phyloP scores from a whole-genome alignment of 306 rosid genomes.

The Prunus padus region DNA sequence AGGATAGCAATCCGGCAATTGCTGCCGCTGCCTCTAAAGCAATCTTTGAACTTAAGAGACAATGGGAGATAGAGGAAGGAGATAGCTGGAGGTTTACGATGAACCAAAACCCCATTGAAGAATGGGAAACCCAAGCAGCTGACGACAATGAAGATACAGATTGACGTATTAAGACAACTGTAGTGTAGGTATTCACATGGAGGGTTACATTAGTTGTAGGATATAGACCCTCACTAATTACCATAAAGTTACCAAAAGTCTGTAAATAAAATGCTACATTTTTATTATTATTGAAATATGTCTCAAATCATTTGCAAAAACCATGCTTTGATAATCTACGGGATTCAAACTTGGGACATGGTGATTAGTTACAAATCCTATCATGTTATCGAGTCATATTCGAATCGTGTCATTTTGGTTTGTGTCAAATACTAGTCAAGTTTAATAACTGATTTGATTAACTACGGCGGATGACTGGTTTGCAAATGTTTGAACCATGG shows the following conservation, averaged over 20 bases:
- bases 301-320: neutral
- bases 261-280: constrained; percentile 3
- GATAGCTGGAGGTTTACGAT: constrained; percentile 89
- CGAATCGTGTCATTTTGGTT: too few relatives aligned
- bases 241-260: constrained; percentile 23
- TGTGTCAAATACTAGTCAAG: too few relatives aligned
- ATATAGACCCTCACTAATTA: constrained; percentile 35
- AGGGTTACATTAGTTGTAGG: constrained; percentile 43
- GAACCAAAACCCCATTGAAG: constrained; percentile 46
- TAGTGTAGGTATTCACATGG: constrained; percentile 35
- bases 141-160: constrained; percentile 37
- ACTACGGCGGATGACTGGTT: too few relatives aligned
- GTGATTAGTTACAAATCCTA: neutral
- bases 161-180: constrained; percentile 25
- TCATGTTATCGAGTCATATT: too few relatives aligned
- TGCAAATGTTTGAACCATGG: too few relatives aligned
- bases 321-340: neutral
- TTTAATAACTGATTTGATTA: too few relatives aligned
- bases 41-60: constrained; percentile 86
- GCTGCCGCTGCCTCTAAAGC: constrained; percentile 85
- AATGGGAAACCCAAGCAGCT: constrained; percentile 31
- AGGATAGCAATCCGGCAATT: constrained; percentile 78
- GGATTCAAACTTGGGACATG: neutral
- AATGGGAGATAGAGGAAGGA: constrained; percentile 93
- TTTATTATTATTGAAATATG: neutral